A percentile compares a stretch with the other conserved stretches of the same genome.
Evolutionary conservation across 495 filamentous ascomycete species (phyloP).

Genomic region (Collariella sp.): DNA sequence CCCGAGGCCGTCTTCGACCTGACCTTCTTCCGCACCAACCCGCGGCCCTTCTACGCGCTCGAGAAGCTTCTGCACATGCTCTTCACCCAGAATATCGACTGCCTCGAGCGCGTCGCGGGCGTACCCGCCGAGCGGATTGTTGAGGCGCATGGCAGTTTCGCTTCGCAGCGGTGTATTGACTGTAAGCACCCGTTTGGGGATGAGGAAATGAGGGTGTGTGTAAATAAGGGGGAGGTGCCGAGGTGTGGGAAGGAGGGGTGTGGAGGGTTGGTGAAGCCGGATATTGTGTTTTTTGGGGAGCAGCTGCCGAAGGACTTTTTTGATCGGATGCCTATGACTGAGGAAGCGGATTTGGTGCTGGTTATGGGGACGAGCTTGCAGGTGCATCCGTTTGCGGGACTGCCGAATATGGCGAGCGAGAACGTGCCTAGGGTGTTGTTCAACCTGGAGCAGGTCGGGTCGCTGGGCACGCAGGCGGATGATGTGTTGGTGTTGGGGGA

Average conservation of each 20-base stretch:
- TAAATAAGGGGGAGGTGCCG: conserved; percentile 57
- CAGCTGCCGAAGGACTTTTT: conserved; percentile 63
- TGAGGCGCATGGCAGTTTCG: conserved; percentile 94
- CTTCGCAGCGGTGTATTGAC: conserved; percentile 79
- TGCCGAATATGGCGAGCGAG: conserved; percentile 56
- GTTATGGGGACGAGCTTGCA: conserved; percentile 86
- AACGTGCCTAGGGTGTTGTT: conserved; percentile 70
- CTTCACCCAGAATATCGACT: conserved; percentile 98
- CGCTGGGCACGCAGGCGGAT: conserved; percentile 51
- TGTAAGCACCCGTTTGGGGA: conserved; percentile 65
- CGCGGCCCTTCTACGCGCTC: conserved; percentile 82
- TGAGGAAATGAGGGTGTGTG: conserved; percentile 58
- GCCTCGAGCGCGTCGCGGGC: conserved; percentile 80
- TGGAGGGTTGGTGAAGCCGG: conserved; percentile 82
- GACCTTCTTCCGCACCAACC: conserved; percentile 72
- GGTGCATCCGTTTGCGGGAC: conserved; percentile 81
- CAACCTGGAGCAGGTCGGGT: conserved; percentile 79
- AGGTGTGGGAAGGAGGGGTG: conserved; percentile 51
- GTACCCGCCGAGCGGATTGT: conserved; percentile 73
- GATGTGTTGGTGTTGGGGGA: conserved; percentile 34
- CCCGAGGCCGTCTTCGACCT: conserved; percentile 79
- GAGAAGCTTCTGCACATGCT: conserved; percentile 73
- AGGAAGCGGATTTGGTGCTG: conserved; percentile 68
- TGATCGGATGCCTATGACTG: conserved; percentile 44
- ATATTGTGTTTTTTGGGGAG: conserved; percentile 93